Evolutionary conservation across 106 monocot species (phyloP).

Genomic region (Gastrodia elata): DNA sequence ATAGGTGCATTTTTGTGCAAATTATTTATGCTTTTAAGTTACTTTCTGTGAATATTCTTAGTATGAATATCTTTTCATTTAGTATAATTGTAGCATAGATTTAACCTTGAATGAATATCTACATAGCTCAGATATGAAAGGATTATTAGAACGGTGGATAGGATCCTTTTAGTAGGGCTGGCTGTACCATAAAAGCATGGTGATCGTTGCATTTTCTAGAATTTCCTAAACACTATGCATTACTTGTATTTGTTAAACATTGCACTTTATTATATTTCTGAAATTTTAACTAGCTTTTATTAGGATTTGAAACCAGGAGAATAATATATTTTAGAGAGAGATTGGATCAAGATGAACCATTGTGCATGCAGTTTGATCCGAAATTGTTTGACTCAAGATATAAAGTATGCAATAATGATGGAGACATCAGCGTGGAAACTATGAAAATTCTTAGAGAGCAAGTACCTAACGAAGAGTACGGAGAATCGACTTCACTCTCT

Average conservation of each 20-base stretch:
- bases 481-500: too few relatives aligned
- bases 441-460: too few relatives aligned
- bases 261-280: background rate
- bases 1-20: background rate
- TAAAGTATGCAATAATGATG: too few relatives aligned
- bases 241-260: background rate
- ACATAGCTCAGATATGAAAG: background rate
- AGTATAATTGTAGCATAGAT: background rate
- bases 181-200: background rate
- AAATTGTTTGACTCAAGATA: too few relatives aligned
- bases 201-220: background rate
- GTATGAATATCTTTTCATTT: background rate
- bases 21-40: background rate
- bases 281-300: background rate
- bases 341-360: too few relatives aligned
- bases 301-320: background rate
- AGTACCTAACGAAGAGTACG: too few relatives aligned
- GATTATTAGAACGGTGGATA: background rate
- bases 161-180: background rate
- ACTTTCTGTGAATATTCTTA: background rate
- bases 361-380: too few relatives aligned
- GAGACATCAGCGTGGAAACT: too few relatives aligned
- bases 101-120: background rate
- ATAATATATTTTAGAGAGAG: too few relatives aligned
- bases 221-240: background rate